A percentile compares a stretch with the other conserved stretches of the same genome.
Evolutionary conservation across 176 grass and related monocot genomes (phyloP).

Genomic region (Poa annua): DNA sequence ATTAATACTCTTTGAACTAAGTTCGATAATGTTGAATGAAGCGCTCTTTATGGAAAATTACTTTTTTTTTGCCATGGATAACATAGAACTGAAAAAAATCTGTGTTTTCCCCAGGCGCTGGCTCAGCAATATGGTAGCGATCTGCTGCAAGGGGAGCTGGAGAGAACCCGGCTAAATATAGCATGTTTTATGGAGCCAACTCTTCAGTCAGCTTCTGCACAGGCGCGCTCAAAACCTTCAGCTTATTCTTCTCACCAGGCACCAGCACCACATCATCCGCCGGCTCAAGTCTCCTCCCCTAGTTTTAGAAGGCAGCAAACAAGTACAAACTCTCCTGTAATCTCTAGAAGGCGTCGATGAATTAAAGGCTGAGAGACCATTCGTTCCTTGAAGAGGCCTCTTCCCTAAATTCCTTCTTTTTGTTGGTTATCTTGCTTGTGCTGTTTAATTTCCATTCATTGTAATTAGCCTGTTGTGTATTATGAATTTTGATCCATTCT

Average conservation of each 20-base stretch:
- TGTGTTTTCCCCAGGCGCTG: constrained; percentile 55
- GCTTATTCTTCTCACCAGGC: constrained; percentile 55
- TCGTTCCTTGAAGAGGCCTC: constrained; percentile 3
- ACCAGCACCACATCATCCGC: constrained; percentile 40
- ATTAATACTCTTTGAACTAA: neutral
- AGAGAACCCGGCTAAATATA: constrained; percentile 91
- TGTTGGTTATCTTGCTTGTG: neutral
- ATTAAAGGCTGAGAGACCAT: constrained; percentile 10
- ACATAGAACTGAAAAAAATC: neutral
- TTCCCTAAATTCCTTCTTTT: constrained; percentile 14
- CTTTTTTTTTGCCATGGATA: neutral
- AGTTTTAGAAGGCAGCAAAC: constrained; percentile 85
- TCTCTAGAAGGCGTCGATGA: constrained; percentile 79
- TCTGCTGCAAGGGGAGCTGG: constrained; percentile 82
- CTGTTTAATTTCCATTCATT: constrained; percentile 29
- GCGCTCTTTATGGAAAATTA: constrained; percentile 4
- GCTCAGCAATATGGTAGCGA: constrained; percentile 80
- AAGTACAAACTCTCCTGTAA: constrained; percentile 61
- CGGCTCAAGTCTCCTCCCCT: constrained; percentile 54
- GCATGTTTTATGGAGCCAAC: constrained; percentile 88
- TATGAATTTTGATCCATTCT: constrained; percentile 80
- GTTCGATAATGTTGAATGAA: neutral
- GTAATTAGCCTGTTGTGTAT: constrained; percentile 66
- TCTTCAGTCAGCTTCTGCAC: constrained; percentile 45
- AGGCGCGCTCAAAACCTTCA: constrained; percentile 36